Evolutionary conservation across 1,284 basidiomycete species (phyloP), one percentile per base, ranked within the genome.

Genomic region (Cryptococcus sp.): DNA sequence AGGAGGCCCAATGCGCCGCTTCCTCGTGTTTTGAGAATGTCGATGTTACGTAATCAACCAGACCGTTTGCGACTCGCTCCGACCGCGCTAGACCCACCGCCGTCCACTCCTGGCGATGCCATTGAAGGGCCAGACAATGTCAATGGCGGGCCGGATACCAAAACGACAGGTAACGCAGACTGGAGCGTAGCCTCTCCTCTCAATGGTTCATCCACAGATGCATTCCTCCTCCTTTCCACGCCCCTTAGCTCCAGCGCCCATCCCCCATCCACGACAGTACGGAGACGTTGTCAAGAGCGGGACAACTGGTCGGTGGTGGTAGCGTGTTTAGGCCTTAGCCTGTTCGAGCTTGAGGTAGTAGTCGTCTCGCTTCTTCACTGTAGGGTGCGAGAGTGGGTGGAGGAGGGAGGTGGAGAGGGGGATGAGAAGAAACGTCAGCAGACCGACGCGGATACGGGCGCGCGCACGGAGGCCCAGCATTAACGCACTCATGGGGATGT

Each of bases 261-360:
- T 43, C 15, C 11, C 28, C 38, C 20, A 43, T n/a, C 23, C 50
- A 52, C 11, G 13, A 13, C 15, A 9, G 20, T 43, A 21, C 36
- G 12, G n/a, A 36, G n/a, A 33, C n/a, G 21, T 13, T 33, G 50
- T 39, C 50, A 33, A 33, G 45, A 42, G 46, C 20, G 37, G 46
- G 18, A 24, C 42, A 21, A 20, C 2, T 23, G 18, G 49, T 15
- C 37, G 33, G 28, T 33, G 28, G 38, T 48, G 39, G 51, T 45
- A 33, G 21, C 12, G n/a, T 18, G 37, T n/a, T 53, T 49, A 55
- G 38, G 37, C 51, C 56, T 65, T 69, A 55, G 84, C 80, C 73
- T 81, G 83, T 82, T 91, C 89, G 57, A 90, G 81, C 75, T 84
- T 88, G 69, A 90, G 79, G 79, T 92, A 92, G 79, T 80, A 90